Evolutionary conservation across 257 asterid species (phyloP).

Genomic region (Catharanthus roseus): DNA sequence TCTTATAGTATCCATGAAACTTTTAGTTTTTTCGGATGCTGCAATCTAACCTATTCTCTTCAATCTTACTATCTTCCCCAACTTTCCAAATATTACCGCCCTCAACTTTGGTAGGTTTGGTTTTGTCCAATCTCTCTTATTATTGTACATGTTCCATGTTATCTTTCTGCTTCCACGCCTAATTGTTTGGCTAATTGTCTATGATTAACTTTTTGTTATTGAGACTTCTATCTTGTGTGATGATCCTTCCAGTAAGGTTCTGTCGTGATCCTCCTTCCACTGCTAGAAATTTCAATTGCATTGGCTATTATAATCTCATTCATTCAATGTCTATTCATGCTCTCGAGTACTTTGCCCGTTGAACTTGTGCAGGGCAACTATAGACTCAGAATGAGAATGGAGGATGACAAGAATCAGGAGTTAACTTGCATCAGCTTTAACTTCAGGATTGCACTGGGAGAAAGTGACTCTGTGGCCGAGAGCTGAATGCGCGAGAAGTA

Average conservation of each 20-base stretch:
- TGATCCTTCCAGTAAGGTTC: not conserved
- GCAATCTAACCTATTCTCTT: not conserved
- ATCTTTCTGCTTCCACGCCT: not conserved
- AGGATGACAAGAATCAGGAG: constrained; percentile 37
- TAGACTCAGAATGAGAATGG: constrained; percentile 51
- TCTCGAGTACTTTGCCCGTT: no score
- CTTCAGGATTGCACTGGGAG: constrained; percentile 49
- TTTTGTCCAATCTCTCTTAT: not conserved
- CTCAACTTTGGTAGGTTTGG: not conserved
- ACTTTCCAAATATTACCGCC: not conserved
- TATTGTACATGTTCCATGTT: not conserved
- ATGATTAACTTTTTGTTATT: not conserved
- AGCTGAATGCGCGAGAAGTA: constrained; percentile 19
- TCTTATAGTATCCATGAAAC: not conserved
- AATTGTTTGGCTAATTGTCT: not conserved
- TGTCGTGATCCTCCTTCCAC: not conserved
- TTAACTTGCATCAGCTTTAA: constrained; percentile 67
- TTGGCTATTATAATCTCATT: no score
- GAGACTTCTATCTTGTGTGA: not conserved
- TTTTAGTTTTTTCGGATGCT: not conserved
- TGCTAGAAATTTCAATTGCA: not conserved
- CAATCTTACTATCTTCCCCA: not conserved
- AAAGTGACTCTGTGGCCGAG: constrained; percentile 35
- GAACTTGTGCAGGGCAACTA: constrained; percentile 66
- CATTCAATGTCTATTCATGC: no score